Percentiles rank a stretch among this genome's conserved stretches.
These are phyloP conservation scores for Aspergillus amoenus DNA, from an alignment of 2,329 filamentous ascomycete species.

Conservation along the genomic window DNA sequence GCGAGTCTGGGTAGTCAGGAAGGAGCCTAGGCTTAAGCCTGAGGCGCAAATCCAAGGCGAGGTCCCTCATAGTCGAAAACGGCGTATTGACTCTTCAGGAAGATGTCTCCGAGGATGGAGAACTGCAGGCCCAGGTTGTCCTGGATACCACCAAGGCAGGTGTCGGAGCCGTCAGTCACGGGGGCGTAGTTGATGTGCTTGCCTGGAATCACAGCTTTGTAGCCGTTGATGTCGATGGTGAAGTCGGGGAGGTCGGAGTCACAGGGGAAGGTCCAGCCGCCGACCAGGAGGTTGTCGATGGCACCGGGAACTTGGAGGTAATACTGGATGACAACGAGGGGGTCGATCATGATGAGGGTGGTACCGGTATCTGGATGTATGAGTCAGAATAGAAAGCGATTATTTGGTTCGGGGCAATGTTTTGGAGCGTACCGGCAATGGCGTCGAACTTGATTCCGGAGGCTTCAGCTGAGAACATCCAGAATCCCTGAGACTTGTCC, in stretches of 20 bases:
- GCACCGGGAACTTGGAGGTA: slow-evolving; percentile 59
- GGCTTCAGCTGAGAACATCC: slow-evolving; percentile 58
- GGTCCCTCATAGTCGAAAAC: slow-evolving; percentile 62
- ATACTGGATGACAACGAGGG: slow-evolving; percentile 47
- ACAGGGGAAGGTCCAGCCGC: slow-evolving; percentile 59
- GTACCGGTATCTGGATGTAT: slow-evolving; percentile 62
- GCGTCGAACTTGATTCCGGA: slow-evolving; percentile 46
- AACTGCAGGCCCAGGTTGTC: slow-evolving; percentile 56
- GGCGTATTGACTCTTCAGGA: slow-evolving; percentile 75
- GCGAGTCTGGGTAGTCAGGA: too few species aligned
- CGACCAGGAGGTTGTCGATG: slow-evolving; percentile 46
- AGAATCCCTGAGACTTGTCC: slow-evolving; percentile 61
- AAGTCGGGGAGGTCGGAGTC: slow-evolving; percentile 53
- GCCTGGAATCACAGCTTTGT: slow-evolving; percentile 53
- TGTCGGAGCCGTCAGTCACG: slow-evolving; percentile 33
- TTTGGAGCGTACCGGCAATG: slow-evolving; percentile 51
- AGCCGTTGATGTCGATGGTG: slow-evolving; percentile 51
- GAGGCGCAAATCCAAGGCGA: slow-evolving; percentile 50
- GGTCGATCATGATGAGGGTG: slow-evolving; percentile 61
- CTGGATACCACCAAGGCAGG: slow-evolving; percentile 78
- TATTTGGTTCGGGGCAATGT: neutral
- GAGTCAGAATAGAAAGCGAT: neutral
- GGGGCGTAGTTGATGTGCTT: slow-evolving; percentile 56
- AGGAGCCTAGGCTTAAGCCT: slow-evolving; percentile 24
- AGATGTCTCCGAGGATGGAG: slow-evolving; percentile 74